A percentile compares a stretch with the other conserved stretches of the same genome.
Evolutionary conservation across 371 early-diverging fungal species (phyloP).

Genomic region (Dichotomocladium elegans): DNA sequence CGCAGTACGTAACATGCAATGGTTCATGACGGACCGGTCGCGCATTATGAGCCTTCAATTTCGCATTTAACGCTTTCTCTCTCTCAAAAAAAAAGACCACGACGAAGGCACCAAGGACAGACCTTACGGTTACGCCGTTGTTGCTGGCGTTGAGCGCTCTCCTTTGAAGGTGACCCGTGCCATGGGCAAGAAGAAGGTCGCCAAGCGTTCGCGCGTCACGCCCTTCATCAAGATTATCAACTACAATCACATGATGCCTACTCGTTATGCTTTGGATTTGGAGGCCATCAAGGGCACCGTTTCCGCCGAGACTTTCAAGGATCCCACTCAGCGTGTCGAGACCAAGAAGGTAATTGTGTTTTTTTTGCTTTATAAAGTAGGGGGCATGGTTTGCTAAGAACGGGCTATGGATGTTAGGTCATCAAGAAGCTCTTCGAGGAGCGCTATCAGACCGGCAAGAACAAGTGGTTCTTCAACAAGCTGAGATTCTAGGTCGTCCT

Average conservation of each 20-base stretch:
- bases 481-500: constrained; percentile 96
- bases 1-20: constrained; percentile 76
- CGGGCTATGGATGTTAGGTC: constrained; percentile 40
- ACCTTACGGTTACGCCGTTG: constrained; percentile 95
- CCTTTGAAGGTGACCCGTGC: constrained; percentile 93
- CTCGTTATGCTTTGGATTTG: constrained; percentile 88
- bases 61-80: too few species aligned
- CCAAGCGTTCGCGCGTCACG: constrained; percentile 95
- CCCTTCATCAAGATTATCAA: constrained; percentile 97
- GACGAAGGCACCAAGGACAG: constrained; percentile 90
- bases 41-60: too few species aligned
- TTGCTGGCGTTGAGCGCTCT: constrained; percentile 95
- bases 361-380: too few species aligned
- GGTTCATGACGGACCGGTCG: too few species aligned
- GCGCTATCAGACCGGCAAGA: constrained; percentile 94
- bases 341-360: constrained; percentile 70
- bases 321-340: constrained; percentile 86
- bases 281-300: constrained; percentile 86
- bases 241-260: constrained; percentile 99
- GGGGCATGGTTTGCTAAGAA: too few species aligned
- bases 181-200: constrained; percentile 93
- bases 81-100: constrained; percentile 46
- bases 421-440: constrained; percentile 95
- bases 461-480: constrained; percentile 99
- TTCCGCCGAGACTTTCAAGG: constrained; percentile 87